Conservation (phyloP, 2,329 filamentous ascomycete genomes). For the Ascochyta pisi region DNA sequence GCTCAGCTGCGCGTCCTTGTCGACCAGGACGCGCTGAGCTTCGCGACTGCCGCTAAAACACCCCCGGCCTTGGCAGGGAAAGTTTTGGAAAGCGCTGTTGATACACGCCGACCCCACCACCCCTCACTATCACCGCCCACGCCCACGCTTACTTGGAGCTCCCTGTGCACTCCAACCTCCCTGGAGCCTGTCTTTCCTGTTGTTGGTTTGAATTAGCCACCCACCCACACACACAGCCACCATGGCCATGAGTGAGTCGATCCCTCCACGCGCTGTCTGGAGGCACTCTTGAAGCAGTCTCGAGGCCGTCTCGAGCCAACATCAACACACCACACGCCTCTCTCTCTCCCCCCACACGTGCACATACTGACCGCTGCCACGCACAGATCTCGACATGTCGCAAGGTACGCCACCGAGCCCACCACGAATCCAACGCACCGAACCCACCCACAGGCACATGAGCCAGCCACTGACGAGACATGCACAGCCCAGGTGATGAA, state of each 20-base stretch:
- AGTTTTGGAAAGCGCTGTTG: conserved; percentile 35
- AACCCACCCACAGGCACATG: conserved; percentile 6
- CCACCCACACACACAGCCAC: conserved; percentile 19
- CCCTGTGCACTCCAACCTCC: conserved; percentile 7
- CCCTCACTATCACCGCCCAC: conserved; percentile 27
- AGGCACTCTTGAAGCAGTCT: too few relatives aligned
- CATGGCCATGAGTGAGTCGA: conserved; percentile 52
- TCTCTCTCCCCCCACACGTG: conserved; percentile 9
- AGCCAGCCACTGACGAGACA: conserved; percentile 32
- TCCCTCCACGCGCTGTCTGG: too few relatives aligned
- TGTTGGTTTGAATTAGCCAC: conserved; percentile 3
- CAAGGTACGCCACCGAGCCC: conserved; percentile 67
- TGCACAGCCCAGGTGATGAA: conserved; percentile 77
- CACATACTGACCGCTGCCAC: conserved; percentile 34
- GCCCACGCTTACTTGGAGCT: conserved; percentile 7
- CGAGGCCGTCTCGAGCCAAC: too few relatives aligned
- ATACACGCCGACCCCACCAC: conserved; percentile 38
- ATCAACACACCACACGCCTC: conserved; percentile 6
- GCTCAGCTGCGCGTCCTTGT: background rate
- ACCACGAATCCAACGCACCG: conserved; percentile 3
- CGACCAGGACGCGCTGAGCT: conserved; percentile 4
- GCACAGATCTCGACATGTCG: conserved; percentile 78
- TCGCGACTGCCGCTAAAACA: conserved; percentile 3
- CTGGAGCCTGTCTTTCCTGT: conserved; percentile 6
- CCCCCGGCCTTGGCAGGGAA: conserved; percentile 33